Percentiles rank a stretch among this genome's conserved stretches.
Evolutionary conservation across 2,329 filamentous ascomycete species (phyloP).

Genomic region (Diplodia sapinea): DNA sequence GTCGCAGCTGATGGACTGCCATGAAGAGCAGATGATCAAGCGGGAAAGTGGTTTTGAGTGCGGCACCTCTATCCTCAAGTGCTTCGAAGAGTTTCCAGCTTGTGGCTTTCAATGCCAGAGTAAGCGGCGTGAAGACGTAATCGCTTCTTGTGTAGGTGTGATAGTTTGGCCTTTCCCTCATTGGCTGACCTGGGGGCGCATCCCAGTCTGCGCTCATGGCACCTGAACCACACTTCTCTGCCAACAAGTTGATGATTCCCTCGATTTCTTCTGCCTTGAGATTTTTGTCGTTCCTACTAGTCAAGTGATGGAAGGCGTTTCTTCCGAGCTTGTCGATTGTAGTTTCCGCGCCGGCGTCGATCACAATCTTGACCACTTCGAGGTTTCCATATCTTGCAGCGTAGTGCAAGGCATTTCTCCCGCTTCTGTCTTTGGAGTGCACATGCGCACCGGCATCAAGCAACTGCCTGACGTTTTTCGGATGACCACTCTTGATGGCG

Average conservation of each 20-base stretch:
- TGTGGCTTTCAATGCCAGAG: background rate
- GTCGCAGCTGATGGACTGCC: background rate
- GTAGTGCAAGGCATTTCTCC: background rate
- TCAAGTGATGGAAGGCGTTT: slow-evolving; percentile 2
- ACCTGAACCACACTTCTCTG: background rate
- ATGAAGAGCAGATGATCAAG: background rate
- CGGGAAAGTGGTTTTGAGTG: background rate
- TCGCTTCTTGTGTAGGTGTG: background rate
- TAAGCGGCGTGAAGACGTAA: background rate
- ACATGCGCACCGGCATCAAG: background rate
- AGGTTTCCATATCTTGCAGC: background rate
- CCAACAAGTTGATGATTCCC: background rate
- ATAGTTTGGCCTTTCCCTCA: background rate
- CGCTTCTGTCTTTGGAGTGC: background rate
- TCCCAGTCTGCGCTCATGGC: background rate
- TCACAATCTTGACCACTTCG: background rate
- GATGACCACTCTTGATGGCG: background rate
- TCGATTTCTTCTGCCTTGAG: background rate
- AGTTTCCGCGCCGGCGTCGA: background rate
- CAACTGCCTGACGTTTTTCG: background rate
- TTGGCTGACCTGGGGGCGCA: background rate
- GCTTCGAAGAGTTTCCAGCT: background rate
- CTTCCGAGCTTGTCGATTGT: background rate
- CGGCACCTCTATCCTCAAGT: background rate
- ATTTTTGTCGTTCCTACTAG: background rate